Evolutionary conservation across 1,139 yeast species (phyloP).

Genomic region (Ogataea hybrid): DNA sequence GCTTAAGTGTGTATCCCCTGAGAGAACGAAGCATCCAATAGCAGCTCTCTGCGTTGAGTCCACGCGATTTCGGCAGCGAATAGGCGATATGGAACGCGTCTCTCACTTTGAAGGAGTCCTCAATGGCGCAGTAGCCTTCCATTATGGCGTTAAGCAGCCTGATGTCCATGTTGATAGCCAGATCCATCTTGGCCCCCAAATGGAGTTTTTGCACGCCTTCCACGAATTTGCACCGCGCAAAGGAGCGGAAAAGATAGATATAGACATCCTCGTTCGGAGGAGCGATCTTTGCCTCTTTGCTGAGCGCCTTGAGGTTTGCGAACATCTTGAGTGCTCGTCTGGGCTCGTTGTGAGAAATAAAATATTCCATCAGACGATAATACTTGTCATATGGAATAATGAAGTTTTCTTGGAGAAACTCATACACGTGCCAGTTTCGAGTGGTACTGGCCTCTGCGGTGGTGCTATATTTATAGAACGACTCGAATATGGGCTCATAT

Average conservation of each 20-base stretch:
- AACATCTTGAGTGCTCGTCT: constrained; percentile 66
- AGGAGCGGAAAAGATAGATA: constrained; percentile 55
- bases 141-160: constrained; percentile 59
- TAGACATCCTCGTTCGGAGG: constrained; percentile 71
- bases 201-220: constrained; percentile 71
- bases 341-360: constrained; percentile 56
- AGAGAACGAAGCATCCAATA: constrained; percentile 69
- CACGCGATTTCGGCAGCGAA: constrained; percentile 47
- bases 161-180: constrained; percentile 56
- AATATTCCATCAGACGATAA: constrained; percentile 58
- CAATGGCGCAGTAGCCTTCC: constrained; percentile 64
- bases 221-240: constrained; percentile 58
- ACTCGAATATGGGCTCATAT: constrained; percentile 40
- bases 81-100: constrained; percentile 60
- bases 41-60: constrained; percentile 67
- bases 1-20: constrained; percentile 56
- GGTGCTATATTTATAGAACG: constrained; percentile 47
- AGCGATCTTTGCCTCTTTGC: constrained; percentile 51
- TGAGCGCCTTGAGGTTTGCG: constrained; percentile 56
- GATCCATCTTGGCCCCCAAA: constrained; percentile 64
- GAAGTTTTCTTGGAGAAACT: constrained; percentile 57
- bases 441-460: constrained; percentile 44
- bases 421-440: constrained; percentile 64
- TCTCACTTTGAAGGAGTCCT: constrained; percentile 57
- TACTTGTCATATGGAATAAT: constrained; percentile 59